A percentile compares a stretch with the other conserved stretches of the same genome.
phyloP scores from a whole-genome alignment of 441 rosid genomes.

The Adansonia gregorii region DNA sequence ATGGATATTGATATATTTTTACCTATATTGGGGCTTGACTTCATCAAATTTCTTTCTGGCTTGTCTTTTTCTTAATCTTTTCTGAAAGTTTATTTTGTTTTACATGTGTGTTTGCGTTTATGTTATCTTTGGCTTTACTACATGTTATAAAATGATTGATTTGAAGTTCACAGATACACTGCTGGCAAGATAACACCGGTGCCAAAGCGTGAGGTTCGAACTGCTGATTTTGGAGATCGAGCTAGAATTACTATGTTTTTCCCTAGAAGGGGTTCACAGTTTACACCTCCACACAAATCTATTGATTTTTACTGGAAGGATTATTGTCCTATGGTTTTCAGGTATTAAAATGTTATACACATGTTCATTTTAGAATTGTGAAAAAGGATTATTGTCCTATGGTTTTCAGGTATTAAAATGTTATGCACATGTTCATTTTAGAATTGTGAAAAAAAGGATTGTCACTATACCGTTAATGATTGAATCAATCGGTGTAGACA shows the following conservation, averaged over 20 bases:
- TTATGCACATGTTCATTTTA: background rate
- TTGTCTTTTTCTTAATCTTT: background rate
- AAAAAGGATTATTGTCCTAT: conserved; percentile 92
- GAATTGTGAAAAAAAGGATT: conserved; percentile 26
- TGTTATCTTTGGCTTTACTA: conserved; percentile 19
- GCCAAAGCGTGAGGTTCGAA: conserved; percentile 84
- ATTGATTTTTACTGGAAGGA: conserved; percentile 94
- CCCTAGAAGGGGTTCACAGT: conserved; percentile 84
- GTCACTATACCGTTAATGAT: conserved; percentile 4
- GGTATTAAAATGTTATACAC: conserved; percentile 45
- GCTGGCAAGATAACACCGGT: conserved; percentile 97
- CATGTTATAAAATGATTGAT: conserved; percentile 32
- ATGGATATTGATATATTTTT: background rate
- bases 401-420: conserved; percentile 84
- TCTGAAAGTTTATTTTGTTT: background rate
- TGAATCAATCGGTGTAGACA: background rate
- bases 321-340: conserved; percentile 99
- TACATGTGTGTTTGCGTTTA: background rate
- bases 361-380: conserved; percentile 9
- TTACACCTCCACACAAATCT: conserved; percentile 90
- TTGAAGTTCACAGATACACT: conserved; percentile 83
- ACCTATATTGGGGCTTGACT: background rate
- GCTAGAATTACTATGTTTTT: conserved; percentile 96
- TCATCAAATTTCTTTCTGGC: conserved; percentile 1
- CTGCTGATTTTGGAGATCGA: conserved; percentile 84